Conservation (phyloP, 2,329 filamentous ascomycete genomes). For the Chaetomiaceae sp. region DNA sequence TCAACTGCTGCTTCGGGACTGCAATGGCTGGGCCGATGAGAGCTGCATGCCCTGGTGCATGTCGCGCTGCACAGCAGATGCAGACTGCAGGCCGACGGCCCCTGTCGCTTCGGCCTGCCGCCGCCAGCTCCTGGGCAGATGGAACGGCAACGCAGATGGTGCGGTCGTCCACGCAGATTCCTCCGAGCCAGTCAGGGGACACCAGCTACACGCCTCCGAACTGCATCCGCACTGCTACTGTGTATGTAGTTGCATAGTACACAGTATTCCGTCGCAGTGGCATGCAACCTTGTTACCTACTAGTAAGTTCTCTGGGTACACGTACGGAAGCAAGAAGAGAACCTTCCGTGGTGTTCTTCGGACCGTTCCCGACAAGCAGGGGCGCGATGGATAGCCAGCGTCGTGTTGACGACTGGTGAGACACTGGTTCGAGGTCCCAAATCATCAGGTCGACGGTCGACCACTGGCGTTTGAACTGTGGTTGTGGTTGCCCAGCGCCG, state of each 20-base stretch:
- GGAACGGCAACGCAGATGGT: constrained; percentile 15
- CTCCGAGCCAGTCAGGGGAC: too few relatives aligned
- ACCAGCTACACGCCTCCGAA: too few relatives aligned
- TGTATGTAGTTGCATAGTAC: constrained; percentile 17
- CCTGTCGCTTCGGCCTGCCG: constrained; percentile 20
- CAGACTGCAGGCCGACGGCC: constrained; percentile 9
- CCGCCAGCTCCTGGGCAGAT: constrained; percentile 8
- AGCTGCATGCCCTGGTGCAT: constrained; percentile 2
- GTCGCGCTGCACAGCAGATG: constrained; percentile 6
- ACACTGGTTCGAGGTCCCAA: neutral
- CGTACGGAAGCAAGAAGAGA: constrained; percentile 17
- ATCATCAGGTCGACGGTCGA: neutral
- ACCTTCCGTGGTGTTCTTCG: constrained; percentile 19
- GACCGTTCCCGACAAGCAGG: constrained; percentile 9
- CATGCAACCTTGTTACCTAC: constrained; percentile 24
- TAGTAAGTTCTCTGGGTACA: constrained; percentile 10
- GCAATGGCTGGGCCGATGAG: constrained; percentile 1
- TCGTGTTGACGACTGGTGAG: too few relatives aligned
- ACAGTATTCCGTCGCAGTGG: constrained; percentile 16
- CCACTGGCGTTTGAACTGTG: too few relatives aligned
- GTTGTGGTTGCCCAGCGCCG: too few relatives aligned
- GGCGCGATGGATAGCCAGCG: too few relatives aligned
- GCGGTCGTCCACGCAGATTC: constrained; percentile 6
- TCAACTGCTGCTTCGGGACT: constrained; percentile 8
- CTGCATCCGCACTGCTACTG: too few relatives aligned